phyloP scores from a whole-genome alignment of 805 yeast genomes.

The Candida dendrica region DNA sequence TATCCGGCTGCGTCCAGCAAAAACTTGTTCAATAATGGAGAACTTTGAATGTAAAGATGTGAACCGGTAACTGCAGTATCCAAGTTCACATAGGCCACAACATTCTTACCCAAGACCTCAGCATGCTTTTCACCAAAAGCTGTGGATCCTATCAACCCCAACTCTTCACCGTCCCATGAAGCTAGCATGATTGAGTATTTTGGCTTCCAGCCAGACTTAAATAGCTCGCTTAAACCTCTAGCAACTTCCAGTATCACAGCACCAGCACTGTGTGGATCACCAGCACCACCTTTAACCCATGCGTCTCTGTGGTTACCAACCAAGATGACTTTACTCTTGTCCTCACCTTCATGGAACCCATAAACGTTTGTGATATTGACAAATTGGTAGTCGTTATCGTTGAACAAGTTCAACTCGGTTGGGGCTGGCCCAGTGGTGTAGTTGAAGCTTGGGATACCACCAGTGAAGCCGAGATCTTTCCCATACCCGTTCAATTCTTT shows the following conservation, averaged over 20 bases:
- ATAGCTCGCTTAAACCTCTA: conserved; percentile 46
- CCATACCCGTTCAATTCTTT: conserved; percentile 55
- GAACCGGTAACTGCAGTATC: conserved; percentile 61
- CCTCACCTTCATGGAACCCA: conserved; percentile 51
- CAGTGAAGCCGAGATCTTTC: conserved; percentile 39
- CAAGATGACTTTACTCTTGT: conserved; percentile 46
- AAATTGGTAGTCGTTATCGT: conserved; percentile 54
- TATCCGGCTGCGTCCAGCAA: conserved; percentile 36
- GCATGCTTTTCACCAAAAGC: conserved; percentile 67
- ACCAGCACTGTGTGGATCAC: conserved; percentile 73
- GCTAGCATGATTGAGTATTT: conserved; percentile 57
- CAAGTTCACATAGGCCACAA: conserved; percentile 61
- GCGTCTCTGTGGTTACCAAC: conserved; percentile 78
- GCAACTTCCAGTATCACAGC: conserved; percentile 60
- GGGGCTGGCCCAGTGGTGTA: conserved; percentile 49
- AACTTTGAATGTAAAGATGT: conserved; percentile 38
- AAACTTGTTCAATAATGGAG: conserved; percentile 50
- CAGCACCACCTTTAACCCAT: conserved; percentile 75
- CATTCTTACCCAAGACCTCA: conserved; percentile 36
- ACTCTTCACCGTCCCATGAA: conserved; percentile 84
- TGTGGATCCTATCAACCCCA: conserved; percentile 67
- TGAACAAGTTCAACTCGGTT: conserved; percentile 44
- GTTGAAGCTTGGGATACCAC: conserved; percentile 34
- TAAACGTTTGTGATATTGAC: conserved; percentile 57
- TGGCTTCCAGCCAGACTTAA: conserved; percentile 58